phyloP scores from a whole-genome alignment of 345 rosid species.

The Euphorbia tirucalli region DNA sequence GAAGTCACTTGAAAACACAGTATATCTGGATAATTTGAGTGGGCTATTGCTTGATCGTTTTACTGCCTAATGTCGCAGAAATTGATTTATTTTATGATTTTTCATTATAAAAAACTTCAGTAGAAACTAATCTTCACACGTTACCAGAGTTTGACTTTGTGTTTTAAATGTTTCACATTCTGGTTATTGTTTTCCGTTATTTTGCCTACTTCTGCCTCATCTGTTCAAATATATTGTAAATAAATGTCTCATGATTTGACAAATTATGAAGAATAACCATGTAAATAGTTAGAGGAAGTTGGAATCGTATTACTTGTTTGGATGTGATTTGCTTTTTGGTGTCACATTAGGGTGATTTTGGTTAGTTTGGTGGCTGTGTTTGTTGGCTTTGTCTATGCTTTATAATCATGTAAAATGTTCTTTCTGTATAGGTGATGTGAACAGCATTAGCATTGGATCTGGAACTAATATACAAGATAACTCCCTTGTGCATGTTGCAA shows the following conservation, averaged over 20 bases:
- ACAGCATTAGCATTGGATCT: slow-evolving; percentile 74
- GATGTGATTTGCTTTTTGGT: not conserved
- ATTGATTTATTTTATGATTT: too few relatives aligned
- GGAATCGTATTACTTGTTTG: not conserved
- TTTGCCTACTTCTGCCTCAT: too few relatives aligned
- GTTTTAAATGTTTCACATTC: not conserved
- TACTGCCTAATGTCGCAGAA: not conserved
- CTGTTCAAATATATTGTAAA: not conserved
- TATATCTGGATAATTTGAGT: too few relatives aligned
- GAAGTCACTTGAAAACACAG: not conserved
- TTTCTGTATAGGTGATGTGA: slow-evolving; percentile 62
- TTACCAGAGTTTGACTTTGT: not conserved
- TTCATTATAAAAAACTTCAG: too few relatives aligned
- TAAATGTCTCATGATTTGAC: too few relatives aligned
- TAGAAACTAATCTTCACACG: too few relatives aligned
- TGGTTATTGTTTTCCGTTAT: not conserved
- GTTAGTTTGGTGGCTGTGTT: not conserved
- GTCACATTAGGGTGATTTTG: not conserved
- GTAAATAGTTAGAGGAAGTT: not conserved
- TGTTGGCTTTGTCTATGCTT: not conserved
- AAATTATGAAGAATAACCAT: not conserved
- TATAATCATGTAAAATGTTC: not conserved
- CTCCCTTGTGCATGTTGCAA: slow-evolving; percentile 92
- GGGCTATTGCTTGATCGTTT: not conserved
- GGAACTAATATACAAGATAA: slow-evolving; percentile 97